Conservation (phyloP, 148 eudicot species). For the Dysphania ambrosioides region DNA sequence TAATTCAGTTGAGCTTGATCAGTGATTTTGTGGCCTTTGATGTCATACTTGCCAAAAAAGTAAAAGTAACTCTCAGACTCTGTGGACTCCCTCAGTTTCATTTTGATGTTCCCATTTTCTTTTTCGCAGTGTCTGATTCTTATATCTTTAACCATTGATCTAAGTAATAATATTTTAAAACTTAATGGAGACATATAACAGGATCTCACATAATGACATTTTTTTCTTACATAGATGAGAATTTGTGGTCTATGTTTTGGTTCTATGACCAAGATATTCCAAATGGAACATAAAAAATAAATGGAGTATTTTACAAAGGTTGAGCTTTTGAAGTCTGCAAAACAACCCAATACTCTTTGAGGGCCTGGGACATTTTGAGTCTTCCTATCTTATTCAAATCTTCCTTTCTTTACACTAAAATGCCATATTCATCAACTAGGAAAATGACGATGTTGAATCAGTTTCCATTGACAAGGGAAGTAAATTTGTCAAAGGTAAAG, state of each 20-base stretch:
- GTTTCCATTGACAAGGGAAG: constrained; percentile 35
- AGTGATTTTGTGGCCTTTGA: background rate
- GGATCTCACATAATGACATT: too few species aligned
- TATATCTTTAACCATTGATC: too few species aligned
- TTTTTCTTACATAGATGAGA: too few species aligned
- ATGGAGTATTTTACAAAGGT: background rate
- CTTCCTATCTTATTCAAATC: background rate
- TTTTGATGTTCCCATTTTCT: too few species aligned
- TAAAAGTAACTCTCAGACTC: background rate
- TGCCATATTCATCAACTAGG: constrained; percentile 41
- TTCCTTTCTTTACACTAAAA: constrained; percentile 15
- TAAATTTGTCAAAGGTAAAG: constrained; percentile 33
- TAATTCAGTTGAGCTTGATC: background rate
- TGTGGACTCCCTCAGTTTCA: background rate
- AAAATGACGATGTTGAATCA: constrained; percentile 43
- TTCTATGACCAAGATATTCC: too few species aligned
- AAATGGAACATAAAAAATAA: too few species aligned
- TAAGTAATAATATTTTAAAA: too few species aligned
- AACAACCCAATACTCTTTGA: background rate
- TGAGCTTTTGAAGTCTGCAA: background rate
- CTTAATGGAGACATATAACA: too few species aligned
- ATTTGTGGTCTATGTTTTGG: too few species aligned
- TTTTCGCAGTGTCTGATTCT: too few species aligned
- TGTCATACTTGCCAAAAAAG: background rate
- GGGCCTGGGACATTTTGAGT: background rate